Conservation (phyloP, 495 filamentous ascomycete genomes). For the Penicillium goetzii region DNA sequence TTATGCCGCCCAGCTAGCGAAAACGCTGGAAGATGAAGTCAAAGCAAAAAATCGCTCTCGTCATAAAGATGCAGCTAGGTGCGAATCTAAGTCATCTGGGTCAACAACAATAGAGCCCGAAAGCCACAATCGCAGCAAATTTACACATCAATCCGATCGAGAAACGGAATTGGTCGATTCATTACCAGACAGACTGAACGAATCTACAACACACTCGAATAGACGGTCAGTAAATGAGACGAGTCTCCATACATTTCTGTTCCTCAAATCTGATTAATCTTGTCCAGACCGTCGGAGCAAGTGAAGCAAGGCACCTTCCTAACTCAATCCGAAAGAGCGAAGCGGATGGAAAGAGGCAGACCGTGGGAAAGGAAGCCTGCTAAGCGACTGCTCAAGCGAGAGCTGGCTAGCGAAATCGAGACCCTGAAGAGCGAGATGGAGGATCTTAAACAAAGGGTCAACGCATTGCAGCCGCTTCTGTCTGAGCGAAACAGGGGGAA, state of each 20-base stretch:
- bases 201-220: background rate
- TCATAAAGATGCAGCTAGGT: background rate
- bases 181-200: background rate
- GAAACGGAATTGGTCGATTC: background rate
- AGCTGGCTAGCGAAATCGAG: background rate
- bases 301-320: background rate
- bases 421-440: background rate
- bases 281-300: background rate
- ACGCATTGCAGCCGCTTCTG: background rate
- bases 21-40: background rate
- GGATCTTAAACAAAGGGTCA: background rate
- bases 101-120: background rate
- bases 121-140: background rate
- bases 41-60: background rate
- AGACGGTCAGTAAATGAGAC: background rate
- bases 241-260: background rate
- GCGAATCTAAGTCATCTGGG: background rate
- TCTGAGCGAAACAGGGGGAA: background rate
- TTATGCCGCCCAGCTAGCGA: background rate
- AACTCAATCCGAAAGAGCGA: background rate
- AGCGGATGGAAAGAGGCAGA: background rate
- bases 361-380: background rate
- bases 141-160: conserved; percentile 1
- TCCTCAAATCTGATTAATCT: background rate
- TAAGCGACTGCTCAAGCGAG: background rate